Evolutionary conservation across 164 flowering plant species (phyloP), one percentile per base, ranked within the genome.

Genomic region (Stephania cephalantha): DNA sequence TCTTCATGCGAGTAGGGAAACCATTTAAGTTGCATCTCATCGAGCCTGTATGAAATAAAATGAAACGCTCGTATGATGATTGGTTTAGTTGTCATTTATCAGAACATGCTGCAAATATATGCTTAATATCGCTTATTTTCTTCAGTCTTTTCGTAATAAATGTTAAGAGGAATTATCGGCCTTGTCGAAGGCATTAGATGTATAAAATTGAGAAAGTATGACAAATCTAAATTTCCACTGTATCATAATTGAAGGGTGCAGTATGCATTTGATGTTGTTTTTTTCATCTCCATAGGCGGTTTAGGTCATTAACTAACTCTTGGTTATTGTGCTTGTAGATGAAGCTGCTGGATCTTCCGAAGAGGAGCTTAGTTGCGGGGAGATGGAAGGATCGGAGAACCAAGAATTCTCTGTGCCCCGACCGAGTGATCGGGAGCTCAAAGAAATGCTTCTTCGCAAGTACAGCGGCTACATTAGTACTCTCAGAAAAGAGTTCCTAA

Each of bases 401-500:
- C 85, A 82, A 30, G 86, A 85, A 70, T 58, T 65, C 15, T 75
- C 71, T 2, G 73, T 64, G 22, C 18, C 68, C 6, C 75, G 25
- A 18, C 73, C 75, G 2, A 80, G 78, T 17, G 85, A 84, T 29
- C 74, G 76, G 52, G 88, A 86, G 65, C 79, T 89, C 5, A 91
- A 90, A 79, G 85, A 82, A 46, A 80, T 83, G 85, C 90, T 91
- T 1, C 70, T 88, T 75, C 82, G 77, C 1, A 89, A 90, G 75
- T 90, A 89, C 70, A 85, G 93, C 68, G 91, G 96, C 35, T 86
- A 87, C 71, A 84, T 91, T 1, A 83, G 89, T 78, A 85, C 46
- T 71, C 79, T 91, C 71, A 84, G 79, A 58, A 86, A 82, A 66
- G 90, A 89, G 45, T 87, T 91, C 73, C 64, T 85, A 74, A 91